Percentiles rank a stretch among this genome's conserved stretches.
Conservation (phyloP, 352 stramenopile genomes). For the Aphanomyces invadans region DNA sequence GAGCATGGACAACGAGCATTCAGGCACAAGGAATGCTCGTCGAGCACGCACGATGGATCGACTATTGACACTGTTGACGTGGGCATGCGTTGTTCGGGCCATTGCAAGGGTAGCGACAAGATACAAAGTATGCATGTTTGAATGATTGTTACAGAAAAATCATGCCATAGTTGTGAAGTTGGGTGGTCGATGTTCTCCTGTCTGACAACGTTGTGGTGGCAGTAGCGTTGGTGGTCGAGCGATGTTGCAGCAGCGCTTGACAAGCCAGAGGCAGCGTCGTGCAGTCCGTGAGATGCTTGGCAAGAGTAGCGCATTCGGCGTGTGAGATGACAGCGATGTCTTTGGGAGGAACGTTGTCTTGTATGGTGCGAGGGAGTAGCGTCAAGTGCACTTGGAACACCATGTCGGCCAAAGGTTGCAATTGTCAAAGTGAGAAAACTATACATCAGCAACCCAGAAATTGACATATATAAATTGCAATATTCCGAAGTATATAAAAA, state of each 20-base stretch:
- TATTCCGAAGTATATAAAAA: too few species aligned
- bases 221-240: too few species aligned
- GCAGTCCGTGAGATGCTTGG: neutral
- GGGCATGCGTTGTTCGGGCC: neutral
- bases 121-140: neutral
- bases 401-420: neutral
- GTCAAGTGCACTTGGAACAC: conserved; percentile 24
- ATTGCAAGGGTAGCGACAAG: neutral
- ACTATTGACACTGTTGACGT: neutral
- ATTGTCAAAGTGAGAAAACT: neutral
- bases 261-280: neutral
- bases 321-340: neutral
- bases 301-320: neutral
- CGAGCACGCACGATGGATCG: too few species aligned
- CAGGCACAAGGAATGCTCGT: too few species aligned
- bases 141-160: neutral
- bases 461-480: too few species aligned
- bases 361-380: conserved; percentile 24
- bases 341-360: neutral
- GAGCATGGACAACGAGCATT: too few species aligned
- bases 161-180: neutral
- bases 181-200: neutral
- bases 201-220: neutral
- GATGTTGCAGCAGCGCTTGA: neutral
- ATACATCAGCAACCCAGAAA: neutral